These are phyloP conservation scores for Mycena filopes DNA, from an alignment of 768 basidiomycete genomes.

Conservation along the genomic window DNA sequence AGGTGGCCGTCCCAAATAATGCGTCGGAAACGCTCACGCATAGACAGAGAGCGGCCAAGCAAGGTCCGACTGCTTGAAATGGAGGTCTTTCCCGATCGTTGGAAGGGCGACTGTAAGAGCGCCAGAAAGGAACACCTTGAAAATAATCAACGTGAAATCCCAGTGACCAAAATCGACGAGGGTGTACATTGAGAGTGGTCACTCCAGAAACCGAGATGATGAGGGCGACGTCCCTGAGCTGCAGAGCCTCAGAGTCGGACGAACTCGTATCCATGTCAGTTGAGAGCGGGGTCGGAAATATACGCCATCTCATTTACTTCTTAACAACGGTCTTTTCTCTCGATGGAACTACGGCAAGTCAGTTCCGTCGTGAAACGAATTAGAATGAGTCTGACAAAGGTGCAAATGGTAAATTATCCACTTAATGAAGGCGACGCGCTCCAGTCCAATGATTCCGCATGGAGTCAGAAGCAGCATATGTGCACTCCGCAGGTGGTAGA, in stretches of 20 bases:
- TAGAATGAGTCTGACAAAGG: no score
- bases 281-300: neutral
- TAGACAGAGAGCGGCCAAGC: slow-evolving; percentile 42
- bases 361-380: no score
- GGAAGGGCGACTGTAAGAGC: slow-evolving; percentile 41
- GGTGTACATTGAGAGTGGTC: slow-evolving; percentile 38
- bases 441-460: no score
- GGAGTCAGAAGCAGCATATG: no score
- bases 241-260: neutral
- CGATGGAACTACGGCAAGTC: no score
- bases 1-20: no score
- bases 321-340: no score
- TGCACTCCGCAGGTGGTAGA: no score
- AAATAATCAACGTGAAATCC: neutral
- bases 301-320: no score
- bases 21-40: slow-evolving; percentile 28
- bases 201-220: slow-evolving; percentile 38
- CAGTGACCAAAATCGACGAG: neutral
- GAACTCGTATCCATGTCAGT: neutral
- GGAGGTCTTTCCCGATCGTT: slow-evolving; percentile 39
- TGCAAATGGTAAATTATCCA: no score
- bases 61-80: slow-evolving; percentile 37
- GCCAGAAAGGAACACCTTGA: slow-evolving; percentile 38
- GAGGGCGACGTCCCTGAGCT: slow-evolving; percentile 31
- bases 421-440: no score